phyloP scores from a whole-genome alignment of 352 stramenopile species.

The Phytophthora sp. region DNA sequence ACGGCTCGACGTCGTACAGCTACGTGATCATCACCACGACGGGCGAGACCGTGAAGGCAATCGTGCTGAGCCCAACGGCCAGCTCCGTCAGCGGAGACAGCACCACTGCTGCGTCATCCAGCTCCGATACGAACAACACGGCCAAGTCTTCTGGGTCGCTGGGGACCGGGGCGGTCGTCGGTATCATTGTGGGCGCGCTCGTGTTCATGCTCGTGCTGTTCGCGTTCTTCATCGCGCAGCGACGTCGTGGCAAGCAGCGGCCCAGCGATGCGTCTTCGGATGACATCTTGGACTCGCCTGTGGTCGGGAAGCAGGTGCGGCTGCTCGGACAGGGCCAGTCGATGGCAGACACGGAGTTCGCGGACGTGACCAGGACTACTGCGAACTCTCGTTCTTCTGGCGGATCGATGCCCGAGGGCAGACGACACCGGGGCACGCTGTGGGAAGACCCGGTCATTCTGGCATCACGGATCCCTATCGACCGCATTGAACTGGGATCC shows the following conservation, averaged over 20 bases:
- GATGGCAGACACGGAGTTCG: background rate
- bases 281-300: slow-evolving; percentile 1
- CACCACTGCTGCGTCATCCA: slow-evolving; percentile 3
- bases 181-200: slow-evolving; percentile 7
- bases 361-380: slow-evolving; percentile 4
- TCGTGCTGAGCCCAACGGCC: slow-evolving; percentile 12
- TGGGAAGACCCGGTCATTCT: slow-evolving; percentile 32
- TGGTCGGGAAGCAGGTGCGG: background rate
- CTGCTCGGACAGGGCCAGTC: background rate
- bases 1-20: slow-evolving; percentile 34
- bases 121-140: background rate
- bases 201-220: slow-evolving; percentile 22
- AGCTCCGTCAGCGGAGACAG: background rate
- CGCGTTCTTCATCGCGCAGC: slow-evolving; percentile 17
- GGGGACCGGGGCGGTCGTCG: slow-evolving; percentile 2
- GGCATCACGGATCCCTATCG: slow-evolving; percentile 33
- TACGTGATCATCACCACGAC: slow-evolving; percentile 45
- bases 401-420: slow-evolving; percentile 28
- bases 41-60: slow-evolving; percentile 12
- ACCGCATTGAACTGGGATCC: slow-evolving; percentile 28
- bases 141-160: slow-evolving; percentile 6
- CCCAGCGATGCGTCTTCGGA: background rate
- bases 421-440: slow-evolving; percentile 21
- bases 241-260: background rate
- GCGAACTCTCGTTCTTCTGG: slow-evolving; percentile 14